Percentiles rank a stretch among this genome's conserved stretches.
Conservation (phyloP, 2,329 filamentous ascomycete species). For the Hymenoscyphus salicellus region DNA sequence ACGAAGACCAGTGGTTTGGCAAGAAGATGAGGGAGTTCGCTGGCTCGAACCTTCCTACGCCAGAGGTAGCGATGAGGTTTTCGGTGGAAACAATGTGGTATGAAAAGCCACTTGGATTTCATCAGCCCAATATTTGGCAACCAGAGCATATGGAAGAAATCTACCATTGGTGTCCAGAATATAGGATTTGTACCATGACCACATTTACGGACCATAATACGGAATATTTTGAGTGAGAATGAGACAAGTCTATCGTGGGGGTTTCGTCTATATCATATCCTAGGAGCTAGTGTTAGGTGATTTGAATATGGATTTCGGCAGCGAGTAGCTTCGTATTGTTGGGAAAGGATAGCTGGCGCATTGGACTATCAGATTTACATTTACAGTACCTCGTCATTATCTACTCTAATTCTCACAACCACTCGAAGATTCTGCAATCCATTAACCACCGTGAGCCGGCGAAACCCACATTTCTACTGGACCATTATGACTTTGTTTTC, state of each 20-base stretch:
- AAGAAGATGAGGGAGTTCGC: constrained; percentile 25
- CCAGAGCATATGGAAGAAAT: constrained; percentile 2
- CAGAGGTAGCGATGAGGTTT: constrained; percentile 19
- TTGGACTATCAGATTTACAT: no score
- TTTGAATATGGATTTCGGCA: no score
- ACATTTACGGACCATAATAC: constrained; percentile 8
- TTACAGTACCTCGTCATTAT: no score
- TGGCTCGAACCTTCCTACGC: constrained; percentile 20
- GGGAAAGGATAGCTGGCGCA: no score
- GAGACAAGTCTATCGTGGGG: not conserved
- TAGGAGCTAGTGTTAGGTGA: no score
- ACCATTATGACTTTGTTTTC: not conserved
- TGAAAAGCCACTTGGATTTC: constrained; percentile 16
- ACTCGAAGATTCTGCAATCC: not conserved
- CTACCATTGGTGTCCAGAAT: constrained; percentile 10
- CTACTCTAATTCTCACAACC: no score
- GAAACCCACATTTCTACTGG: not conserved
- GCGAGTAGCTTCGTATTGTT: no score
- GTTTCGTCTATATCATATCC: no score
- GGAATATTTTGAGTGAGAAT: not conserved
- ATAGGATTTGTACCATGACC: constrained; percentile 1
- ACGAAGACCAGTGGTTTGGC: constrained; percentile 21
- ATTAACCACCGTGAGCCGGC: not conserved
- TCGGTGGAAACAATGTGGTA: constrained; percentile 16
- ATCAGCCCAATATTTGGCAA: constrained; percentile 7